Conservation (phyloP, 2,329 filamentous ascomycete species). For the Teratosphaeria epicoccoides region DNA sequence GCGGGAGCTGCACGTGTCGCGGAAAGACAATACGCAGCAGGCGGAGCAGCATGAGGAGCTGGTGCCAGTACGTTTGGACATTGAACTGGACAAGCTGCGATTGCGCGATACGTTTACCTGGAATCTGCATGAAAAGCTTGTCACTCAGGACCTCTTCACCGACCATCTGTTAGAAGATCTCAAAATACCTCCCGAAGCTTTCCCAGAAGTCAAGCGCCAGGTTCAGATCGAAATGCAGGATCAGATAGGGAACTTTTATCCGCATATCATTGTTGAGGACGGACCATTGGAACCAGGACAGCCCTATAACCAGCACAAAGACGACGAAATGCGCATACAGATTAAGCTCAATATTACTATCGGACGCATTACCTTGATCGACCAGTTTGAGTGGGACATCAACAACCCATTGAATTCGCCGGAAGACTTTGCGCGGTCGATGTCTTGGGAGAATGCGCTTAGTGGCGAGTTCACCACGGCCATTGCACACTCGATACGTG, state of each 20-base stretch:
- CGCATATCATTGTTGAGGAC: constrained; percentile 80
- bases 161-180: constrained; percentile 83
- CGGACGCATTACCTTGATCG: constrained; percentile 81
- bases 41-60: constrained; percentile 86
- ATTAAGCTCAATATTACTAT: constrained; percentile 98
- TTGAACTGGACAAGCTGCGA: constrained; percentile 92
- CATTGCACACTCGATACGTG: constrained; percentile 93
- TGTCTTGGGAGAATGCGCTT: constrained; percentile 81
- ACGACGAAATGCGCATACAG: constrained; percentile 95
- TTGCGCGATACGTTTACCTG: constrained; percentile 96
- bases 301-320: constrained; percentile 90
- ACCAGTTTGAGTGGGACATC: constrained; percentile 99
- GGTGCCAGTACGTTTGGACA: constrained; percentile 80
- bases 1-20: constrained; percentile 59
- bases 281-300: constrained; percentile 81
- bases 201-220: constrained; percentile 39
- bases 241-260: constrained; percentile 87
- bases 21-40: constrained; percentile 73
- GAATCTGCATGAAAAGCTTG: constrained; percentile 87
- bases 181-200: constrained; percentile 58
- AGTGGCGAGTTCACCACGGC: constrained; percentile 94
- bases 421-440: constrained; percentile 82
- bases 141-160: constrained; percentile 71
- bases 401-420: constrained; percentile 90
- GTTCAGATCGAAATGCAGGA: constrained; percentile 75